Base-by-base conservation (phyloP, 768 basidiomycete genomes). In the Termitomyces sp. region DNA sequence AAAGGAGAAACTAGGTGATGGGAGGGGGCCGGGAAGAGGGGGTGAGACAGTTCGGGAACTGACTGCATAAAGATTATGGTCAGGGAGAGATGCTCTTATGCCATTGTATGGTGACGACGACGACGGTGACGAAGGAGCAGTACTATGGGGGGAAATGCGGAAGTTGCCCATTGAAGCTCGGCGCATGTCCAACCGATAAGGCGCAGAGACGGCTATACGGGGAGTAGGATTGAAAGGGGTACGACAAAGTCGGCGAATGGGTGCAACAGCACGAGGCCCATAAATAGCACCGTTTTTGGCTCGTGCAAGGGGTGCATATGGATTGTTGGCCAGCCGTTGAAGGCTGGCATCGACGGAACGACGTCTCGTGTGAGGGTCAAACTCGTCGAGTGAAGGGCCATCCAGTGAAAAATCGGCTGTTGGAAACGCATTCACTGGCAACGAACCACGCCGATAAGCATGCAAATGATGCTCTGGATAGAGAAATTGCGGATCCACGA, bases 1-100 rank as follows among this genome's bases (percentile, higher is more conserved):
- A 61, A 87, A 87, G 47, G 82, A 82, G 73, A 83, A 87, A 56
- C 78, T 80, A 42, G 83, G 83, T 5, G 77, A 76, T 2, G 85
- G 85, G 18, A 87, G 73, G 5, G 85, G 85, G 2, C 85, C 85
- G 9, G 83, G 71, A 59, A 83, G 69, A 57, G 75, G 75, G 46
- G 77, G 68, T 10, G 72, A 69, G 35, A 80, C 63, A 12, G 75
- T 64, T 38, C 85, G 79, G 7, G 80, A 74, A 30, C 78, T 73
- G 56, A 82, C 66, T 6, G 80, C 69, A 62, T 77, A 83, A 6
- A 81, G 68, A 14, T 73, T 73, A 58, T 79, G 79, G 59, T 84
- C 83, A 46, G 82, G 80, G 22, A 80, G 68, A 30, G 79, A 79
- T 14, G 73, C 73, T 42, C 81, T 76, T 24, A 73, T 67, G 1